Conservation (phyloP, 495 filamentous ascomycete genomes). For the Penicillium herquei region DNA sequence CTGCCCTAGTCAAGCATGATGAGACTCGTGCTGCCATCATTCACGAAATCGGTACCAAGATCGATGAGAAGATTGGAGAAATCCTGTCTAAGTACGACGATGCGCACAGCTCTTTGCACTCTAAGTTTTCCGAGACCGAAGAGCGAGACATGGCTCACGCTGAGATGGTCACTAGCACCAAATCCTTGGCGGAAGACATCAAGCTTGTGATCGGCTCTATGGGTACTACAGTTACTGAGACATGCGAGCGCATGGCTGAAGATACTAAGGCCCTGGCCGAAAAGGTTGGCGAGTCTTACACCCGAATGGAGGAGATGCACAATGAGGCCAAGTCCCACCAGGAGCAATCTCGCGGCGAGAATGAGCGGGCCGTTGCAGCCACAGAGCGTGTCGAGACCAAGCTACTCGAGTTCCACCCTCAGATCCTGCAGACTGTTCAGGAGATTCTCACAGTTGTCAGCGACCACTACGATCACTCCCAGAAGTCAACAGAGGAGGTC, state of each 20-base stretch:
- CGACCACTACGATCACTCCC: constrained; percentile 72
- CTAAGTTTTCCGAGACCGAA: constrained; percentile 65
- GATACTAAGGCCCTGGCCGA: constrained; percentile 81
- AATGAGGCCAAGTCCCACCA: constrained; percentile 71
- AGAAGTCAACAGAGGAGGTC: constrained; percentile 50
- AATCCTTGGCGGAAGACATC: constrained; percentile 79
- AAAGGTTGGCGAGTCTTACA: constrained; percentile 71
- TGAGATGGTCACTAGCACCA: constrained; percentile 67
- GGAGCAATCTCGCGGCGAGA: constrained; percentile 70
- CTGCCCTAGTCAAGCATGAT: constrained; percentile 66
- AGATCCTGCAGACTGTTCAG: constrained; percentile 76
- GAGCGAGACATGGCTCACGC: constrained; percentile 64
- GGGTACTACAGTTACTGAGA: constrained; percentile 76
- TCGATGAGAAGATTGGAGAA: constrained; percentile 76
- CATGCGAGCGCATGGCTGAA: constrained; percentile 76
- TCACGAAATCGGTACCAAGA: constrained; percentile 58
- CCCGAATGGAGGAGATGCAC: constrained; percentile 74
- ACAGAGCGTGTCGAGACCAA: constrained; percentile 75
- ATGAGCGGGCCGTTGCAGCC: constrained; percentile 64
- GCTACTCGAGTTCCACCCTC: constrained; percentile 76
- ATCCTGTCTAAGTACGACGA: constrained; percentile 82
- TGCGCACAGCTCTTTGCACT: constrained; percentile 65
- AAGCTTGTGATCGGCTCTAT: constrained; percentile 80
- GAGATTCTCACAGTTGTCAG: constrained; percentile 78
- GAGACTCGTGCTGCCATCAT: constrained; percentile 57